Evolutionary conservation across 1,139 yeast genomes (phyloP).

Genomic region (Magnusiomyces ingens): DNA sequence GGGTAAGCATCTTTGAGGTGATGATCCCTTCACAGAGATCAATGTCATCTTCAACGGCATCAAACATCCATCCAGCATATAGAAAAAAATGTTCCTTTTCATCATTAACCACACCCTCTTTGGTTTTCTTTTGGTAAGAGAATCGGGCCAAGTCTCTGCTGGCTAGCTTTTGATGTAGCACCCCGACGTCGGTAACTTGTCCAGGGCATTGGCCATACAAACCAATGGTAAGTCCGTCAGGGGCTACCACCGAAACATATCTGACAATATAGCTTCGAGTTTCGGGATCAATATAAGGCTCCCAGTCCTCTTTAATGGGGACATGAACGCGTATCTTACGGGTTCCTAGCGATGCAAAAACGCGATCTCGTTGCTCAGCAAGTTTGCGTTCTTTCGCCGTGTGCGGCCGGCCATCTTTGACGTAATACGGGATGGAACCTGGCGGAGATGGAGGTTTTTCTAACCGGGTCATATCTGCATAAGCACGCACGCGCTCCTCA

Average conservation of each 20-base stretch:
- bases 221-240: constrained; percentile 2
- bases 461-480: neutral
- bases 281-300: neutral
- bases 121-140: neutral
- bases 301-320: neutral
- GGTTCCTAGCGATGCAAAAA: neutral
- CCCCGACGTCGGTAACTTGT: neutral
- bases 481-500: neutral
- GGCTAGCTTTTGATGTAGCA: neutral
- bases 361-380: neutral
- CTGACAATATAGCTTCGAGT: neutral
- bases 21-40: neutral
- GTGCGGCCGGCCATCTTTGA: neutral
- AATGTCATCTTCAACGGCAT: neutral
- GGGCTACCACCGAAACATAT: neutral
- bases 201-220: neutral
- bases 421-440: neutral
- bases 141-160: neutral
- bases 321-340: neutral
- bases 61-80: constrained; percentile 2
- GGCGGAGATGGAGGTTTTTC: neutral
- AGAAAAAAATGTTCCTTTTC: neutral
- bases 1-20: neutral
- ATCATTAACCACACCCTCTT: neutral
- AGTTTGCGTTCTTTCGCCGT: neutral